Conservation (phyloP, 345 rosid genomes). For the Nasturtium officinale region DNA sequence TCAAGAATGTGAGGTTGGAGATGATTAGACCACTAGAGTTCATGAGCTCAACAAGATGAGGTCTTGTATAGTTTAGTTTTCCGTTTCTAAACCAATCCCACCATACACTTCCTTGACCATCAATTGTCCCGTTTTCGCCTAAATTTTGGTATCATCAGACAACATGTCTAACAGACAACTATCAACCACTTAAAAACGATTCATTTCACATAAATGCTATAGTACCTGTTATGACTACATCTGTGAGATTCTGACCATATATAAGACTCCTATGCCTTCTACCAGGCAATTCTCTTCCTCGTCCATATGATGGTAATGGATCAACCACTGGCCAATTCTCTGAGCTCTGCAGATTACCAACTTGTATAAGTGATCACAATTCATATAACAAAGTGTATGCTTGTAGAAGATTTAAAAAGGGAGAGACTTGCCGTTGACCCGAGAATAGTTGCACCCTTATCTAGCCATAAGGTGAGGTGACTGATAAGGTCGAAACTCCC, state of each 20-base stretch:
- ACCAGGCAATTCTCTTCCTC: constrained; percentile 94
- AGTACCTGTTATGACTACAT: constrained; percentile 89
- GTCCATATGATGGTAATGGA: constrained; percentile 95
- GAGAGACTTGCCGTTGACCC: constrained; percentile 73
- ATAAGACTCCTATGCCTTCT: constrained; percentile 88
- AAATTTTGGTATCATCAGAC: constrained; percentile 28
- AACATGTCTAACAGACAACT: neutral
- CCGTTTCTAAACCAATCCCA: constrained; percentile 77
- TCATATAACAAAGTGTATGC: constrained; percentile 10
- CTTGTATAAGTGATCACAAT: constrained; percentile 3
- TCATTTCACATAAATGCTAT: neutral
- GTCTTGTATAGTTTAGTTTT: constrained; percentile 83
- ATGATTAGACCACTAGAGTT: constrained; percentile 77
- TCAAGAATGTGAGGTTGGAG: constrained; percentile 84
- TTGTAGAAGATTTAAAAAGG: constrained; percentile 13
- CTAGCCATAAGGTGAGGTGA: constrained; percentile 90
- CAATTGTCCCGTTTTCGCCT: constrained; percentile 94
- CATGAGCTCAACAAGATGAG: constrained; percentile 94
- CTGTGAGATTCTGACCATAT: constrained; percentile 84
- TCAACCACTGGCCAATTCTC: constrained; percentile 94
- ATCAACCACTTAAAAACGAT: neutral
- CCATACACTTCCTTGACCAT: constrained; percentile 96
- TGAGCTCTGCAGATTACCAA: constrained; percentile 49
- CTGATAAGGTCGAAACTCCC: constrained; percentile 98
- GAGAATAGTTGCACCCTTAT: constrained; percentile 86